Base-by-base conservation (phyloP, 1,284 basidiomycete genomes). In the Rhizoctonia solani region DNA sequence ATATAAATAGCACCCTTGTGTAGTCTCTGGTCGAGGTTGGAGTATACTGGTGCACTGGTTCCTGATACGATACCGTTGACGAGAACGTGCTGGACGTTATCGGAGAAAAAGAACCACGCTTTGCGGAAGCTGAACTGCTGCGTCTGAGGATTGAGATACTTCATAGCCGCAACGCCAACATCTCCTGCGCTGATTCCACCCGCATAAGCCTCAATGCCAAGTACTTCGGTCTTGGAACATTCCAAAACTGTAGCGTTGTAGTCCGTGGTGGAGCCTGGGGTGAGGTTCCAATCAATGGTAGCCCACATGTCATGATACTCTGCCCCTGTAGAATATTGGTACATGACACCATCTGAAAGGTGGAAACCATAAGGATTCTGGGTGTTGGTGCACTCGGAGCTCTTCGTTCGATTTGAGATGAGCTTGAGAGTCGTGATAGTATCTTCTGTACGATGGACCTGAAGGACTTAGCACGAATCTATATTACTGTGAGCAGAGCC, bases 201-300 rank as follows among this genome's bases (percentile, higher is more conserved):
- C 14, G 88, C 87, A 72, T 87, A 88, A 5, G 75, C 70, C 63
- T 85, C 79, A 5, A 80, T 74, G 0, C 86, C 87, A 0, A 73
- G 76, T 59, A 77, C 75, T 9, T 73, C 70, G 1, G 81, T 79
- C 8, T 75, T 74, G 13, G 61, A 73, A 71, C 85, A 86, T 37
- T 72, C 73, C 4, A 89, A 78, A 3, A 78, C 77, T 3, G 83
- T 85, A 3, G 77, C 81, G 11, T 74, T 79, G 72, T 85, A 88
- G 73, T 85, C 85, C 23, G 81, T 80, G 0, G 87, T 89, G 21
- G 78, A 88, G 0, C 87, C 87, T 2, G 88, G 87, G 50, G 89
- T 83, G 16, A 88, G 77, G 71, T 88, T 83, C 87, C 87, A 90
- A 73, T 90, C 87, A 87, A 87, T 88, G 1, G 83, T 80, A 0